A percentile compares a stretch with the other conserved stretches of the same genome.
These are phyloP conservation scores for Scheffersomyces illinoinensis DNA, from an alignment of 1,139 yeast genomes.

Conservation along the genomic window DNA sequence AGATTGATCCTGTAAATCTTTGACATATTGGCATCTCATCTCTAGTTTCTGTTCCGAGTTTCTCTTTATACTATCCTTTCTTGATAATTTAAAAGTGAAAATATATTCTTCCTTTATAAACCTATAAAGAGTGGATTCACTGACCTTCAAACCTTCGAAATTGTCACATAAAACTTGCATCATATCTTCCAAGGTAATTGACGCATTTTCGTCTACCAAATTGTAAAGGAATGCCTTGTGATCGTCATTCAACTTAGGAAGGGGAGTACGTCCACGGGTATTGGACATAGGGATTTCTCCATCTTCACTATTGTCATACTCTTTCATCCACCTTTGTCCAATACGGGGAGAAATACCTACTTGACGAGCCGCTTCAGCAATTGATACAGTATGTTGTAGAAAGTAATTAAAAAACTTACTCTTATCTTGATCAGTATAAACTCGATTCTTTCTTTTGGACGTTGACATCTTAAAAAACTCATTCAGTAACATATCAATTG, in stretches of 20 bases:
- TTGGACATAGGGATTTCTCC: not conserved
- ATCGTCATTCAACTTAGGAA: not conserved
- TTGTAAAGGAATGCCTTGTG: not conserved
- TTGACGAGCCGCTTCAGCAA: not conserved
- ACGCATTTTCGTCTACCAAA: not conserved
- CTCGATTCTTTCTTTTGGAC: too few species aligned
- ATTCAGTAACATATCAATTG: too few species aligned
- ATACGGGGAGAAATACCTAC: not conserved
- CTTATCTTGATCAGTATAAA: too few species aligned
- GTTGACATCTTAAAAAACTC: too few species aligned
- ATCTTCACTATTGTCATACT: not conserved
- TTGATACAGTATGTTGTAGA: too few species aligned
- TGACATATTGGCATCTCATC: slow-evolving; percentile 1
- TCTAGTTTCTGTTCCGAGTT: not conserved
- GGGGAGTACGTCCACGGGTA: not conserved
- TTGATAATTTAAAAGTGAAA: slow-evolving; percentile 2
- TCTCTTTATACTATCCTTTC: slow-evolving; percentile 1
- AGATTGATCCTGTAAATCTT: not conserved
- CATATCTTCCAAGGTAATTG: not conserved
- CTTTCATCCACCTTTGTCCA: not conserved
- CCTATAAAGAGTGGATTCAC: not conserved
- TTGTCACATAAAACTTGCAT: not conserved
- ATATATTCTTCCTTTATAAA: slow-evolving; percentile 1
- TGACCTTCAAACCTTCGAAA: slow-evolving; percentile 1
- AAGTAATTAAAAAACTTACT: too few species aligned